Evolutionary conservation across 2,329 filamentous ascomycete genomes (phyloP).

Genomic region (Ilyonectria robusta): DNA sequence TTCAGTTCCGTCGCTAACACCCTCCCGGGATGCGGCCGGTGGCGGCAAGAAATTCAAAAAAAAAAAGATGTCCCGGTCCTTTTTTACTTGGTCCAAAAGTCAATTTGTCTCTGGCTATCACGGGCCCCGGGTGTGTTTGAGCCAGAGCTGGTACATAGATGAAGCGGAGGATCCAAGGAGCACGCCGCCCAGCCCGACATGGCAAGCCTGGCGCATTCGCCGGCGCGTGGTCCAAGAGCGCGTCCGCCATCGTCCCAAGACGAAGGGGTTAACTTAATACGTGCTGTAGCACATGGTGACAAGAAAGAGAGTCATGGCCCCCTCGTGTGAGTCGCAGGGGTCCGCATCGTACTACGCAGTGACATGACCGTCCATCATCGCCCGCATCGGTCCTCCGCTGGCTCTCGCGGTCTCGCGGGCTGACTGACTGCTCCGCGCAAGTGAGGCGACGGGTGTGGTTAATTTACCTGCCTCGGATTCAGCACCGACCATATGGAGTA

Average conservation of each 20-base stretch:
- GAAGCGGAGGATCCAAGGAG: background rate
- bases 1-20: background rate
- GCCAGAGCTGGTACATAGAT: background rate
- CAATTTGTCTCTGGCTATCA: conserved; percentile 1
- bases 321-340: background rate
- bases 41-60: background rate
- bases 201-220: background rate
- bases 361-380: background rate
- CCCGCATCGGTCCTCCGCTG: background rate
- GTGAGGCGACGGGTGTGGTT: background rate
- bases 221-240: background rate
- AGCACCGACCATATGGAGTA: background rate
- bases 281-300: no score
- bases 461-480: background rate
- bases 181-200: background rate
- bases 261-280: background rate
- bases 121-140: background rate
- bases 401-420: no score
- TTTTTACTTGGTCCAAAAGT: background rate
- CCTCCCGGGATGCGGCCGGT: background rate
- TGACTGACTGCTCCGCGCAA: background rate
- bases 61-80: background rate
- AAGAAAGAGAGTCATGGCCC: background rate
- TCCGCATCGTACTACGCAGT: background rate
- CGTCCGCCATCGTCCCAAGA: background rate